Percentiles rank a stretch among this genome's conserved stretches.
These are phyloP conservation scores for Dothistroma pini DNA, from an alignment of 2,329 filamentous ascomycete species.

Conservation along the genomic window DNA sequence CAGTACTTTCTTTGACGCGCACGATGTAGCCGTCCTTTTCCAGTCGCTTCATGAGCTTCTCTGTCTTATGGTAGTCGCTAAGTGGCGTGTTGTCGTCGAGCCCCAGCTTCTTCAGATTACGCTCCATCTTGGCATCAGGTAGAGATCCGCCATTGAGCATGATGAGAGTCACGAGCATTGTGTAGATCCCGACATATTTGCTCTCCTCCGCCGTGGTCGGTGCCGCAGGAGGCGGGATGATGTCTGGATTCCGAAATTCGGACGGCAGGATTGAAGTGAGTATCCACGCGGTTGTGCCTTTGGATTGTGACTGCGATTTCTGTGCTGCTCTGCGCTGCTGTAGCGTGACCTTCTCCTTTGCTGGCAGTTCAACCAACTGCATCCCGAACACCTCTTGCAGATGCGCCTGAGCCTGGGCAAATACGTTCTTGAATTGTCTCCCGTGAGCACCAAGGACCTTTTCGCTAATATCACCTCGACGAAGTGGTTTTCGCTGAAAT, in stretches of 20 bases:
- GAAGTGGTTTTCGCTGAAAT: constrained; percentile 56
- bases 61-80: constrained; percentile 59
- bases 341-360: constrained; percentile 74
- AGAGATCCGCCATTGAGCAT: constrained; percentile 67
- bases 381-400: constrained; percentile 79
- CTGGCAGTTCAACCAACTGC: constrained; percentile 80
- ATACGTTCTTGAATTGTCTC: constrained; percentile 71
- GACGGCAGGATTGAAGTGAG: constrained; percentile 69
- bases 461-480: constrained; percentile 54
- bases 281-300: constrained; percentile 59
- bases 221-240: constrained; percentile 65
- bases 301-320: constrained; percentile 48
- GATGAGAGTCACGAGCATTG: constrained; percentile 73
- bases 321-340: constrained; percentile 60
- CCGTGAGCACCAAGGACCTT: constrained; percentile 69
- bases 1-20: constrained; percentile 63
- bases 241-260: constrained; percentile 59
- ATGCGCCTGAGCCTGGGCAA: constrained; percentile 69
- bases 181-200: constrained; percentile 78
- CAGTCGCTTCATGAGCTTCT: constrained; percentile 69
- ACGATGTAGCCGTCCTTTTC: constrained; percentile 80
- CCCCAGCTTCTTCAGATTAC: constrained; percentile 71
- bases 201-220: constrained; percentile 66
- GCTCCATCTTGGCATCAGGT: constrained; percentile 71
- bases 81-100: constrained; percentile 67